Evolutionary conservation across 148 eudicot genomes (phyloP), one percentile per base, ranked within the genome.

Genomic region (Chenopodium quinoa): DNA sequence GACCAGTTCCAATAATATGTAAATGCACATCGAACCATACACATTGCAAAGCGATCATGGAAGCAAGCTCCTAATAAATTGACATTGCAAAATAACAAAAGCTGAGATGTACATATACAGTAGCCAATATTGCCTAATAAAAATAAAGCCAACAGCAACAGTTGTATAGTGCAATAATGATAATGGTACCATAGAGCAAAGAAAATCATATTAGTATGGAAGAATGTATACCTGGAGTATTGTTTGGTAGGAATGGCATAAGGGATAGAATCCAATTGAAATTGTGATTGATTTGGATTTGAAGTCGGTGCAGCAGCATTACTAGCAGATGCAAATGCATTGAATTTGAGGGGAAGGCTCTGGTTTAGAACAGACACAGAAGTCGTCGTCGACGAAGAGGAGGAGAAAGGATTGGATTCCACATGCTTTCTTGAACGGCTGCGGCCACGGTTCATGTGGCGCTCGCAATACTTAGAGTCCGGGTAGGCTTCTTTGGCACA

Each of bases 401-500:
- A 81, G 46, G 79, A 74, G 44, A 60, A 32, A 82, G 83, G 67
- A 58, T 69, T 80, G 64, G 86, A 83, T 84, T 84, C 86, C 86
- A 84, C 86, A 84, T 75, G 86, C 86, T 84, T 84, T 84, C 84
- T 84, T 84, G 86, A 84, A 84, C 86, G 86, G 50, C 71, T 84
- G 78, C 84, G 83, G 75, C 84, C 86, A 76, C 86, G 81, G 81
- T 84, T 78, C 86, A 84, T 81, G 84, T 84, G 86, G 65, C 86
- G 83, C 78, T 86, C 88, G 66, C 88, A 86, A 82, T 86, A 86
- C 73, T 83, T 86, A 22, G 85, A 82, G 78, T 82, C 88, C 20
- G 80, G 82, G 44, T 79, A 79, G 10, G 88, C 85, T 46, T 86
- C 88, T 58, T 77, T 86, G 2, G 88, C 80, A 48, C 88, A 86